phyloP scores from a whole-genome alignment of 2,329 filamentous ascomycete genomes.

The Nemania sp. region DNA sequence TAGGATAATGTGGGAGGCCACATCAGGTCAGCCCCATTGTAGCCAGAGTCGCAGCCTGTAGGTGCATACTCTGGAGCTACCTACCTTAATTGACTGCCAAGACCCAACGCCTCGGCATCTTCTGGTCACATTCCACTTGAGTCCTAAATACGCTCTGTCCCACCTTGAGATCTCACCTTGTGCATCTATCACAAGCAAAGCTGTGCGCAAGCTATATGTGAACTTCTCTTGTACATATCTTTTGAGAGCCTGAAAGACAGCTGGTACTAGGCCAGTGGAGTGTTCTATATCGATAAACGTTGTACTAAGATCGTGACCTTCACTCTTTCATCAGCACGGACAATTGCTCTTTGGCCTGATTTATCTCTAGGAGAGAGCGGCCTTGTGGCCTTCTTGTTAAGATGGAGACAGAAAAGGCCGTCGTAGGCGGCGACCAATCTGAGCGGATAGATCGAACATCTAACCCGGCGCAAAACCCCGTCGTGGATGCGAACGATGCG shows the following conservation, averaged over 20 bases:
- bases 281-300: too few relatives aligned
- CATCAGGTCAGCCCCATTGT: too few relatives aligned
- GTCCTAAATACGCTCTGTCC: conserved; percentile 1
- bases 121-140: conserved; percentile 4
- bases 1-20: too few relatives aligned
- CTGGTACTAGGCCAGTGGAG: conserved; percentile 9
- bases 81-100: conserved; percentile 11
- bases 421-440: conserved; percentile 20
- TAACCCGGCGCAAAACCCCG: conserved; percentile 32
- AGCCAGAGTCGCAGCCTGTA: too few relatives aligned
- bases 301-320: too few relatives aligned
- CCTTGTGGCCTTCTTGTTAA: not conserved
- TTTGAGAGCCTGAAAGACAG: too few relatives aligned
- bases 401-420: conserved; percentile 30
- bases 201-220: not conserved
- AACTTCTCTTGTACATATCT: not conserved
- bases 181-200: not conserved
- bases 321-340: too few relatives aligned
- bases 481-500: conserved; percentile 51
- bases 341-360: not conserved
- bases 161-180: not conserved
- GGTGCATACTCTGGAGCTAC: too few relatives aligned
- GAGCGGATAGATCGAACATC: conserved; percentile 21
- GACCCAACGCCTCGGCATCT: conserved; percentile 21
- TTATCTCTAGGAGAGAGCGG: not conserved